Percentiles rank a stretch among this genome's conserved stretches.
These are phyloP conservation scores for Aspergillus viridinutans DNA, from an alignment of 2,329 filamentous ascomycete species.

Conservation along the genomic window DNA sequence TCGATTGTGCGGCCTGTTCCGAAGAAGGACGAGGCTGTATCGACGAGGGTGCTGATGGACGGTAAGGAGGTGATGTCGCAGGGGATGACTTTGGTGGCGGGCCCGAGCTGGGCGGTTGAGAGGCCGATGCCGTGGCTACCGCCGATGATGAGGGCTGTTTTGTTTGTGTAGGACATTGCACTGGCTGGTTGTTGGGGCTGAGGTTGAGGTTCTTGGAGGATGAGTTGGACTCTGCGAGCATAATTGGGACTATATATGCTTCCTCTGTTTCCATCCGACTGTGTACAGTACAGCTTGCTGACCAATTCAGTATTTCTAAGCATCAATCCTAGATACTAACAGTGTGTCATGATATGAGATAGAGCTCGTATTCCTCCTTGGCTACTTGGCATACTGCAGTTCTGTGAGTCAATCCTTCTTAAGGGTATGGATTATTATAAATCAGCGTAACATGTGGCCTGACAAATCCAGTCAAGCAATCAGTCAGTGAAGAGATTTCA, in stretches of 20 bases:
- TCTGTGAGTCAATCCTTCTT: neutral
- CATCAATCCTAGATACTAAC: neutral
- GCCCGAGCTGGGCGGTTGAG: slow-evolving; percentile 6
- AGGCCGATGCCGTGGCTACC: slow-evolving; percentile 13
- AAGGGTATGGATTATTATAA: neutral
- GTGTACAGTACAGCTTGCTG: neutral
- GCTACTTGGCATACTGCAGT: neutral
- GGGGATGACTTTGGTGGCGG: slow-evolving; percentile 1
- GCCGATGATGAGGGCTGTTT: slow-evolving; percentile 7
- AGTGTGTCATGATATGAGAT: neutral
- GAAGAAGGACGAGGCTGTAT: slow-evolving; percentile 1
- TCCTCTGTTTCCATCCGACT: neutral
- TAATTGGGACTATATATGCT: neutral
- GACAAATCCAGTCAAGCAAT: neutral
- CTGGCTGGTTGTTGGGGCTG: too few relatives aligned
- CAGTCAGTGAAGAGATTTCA: neutral
- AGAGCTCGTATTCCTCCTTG: neutral
- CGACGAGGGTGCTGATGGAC: neutral
- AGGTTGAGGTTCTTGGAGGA: too few relatives aligned
- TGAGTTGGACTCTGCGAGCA: neutral
- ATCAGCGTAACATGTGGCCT: neutral
- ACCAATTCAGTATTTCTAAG: neutral
- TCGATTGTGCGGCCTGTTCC: neutral
- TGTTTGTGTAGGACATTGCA: neutral
- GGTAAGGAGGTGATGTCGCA: slow-evolving; percentile 5